These are phyloP conservation scores for Eucalyptus brandiana DNA, from an alignment of 345 rosid species.

Conservation along the genomic window DNA sequence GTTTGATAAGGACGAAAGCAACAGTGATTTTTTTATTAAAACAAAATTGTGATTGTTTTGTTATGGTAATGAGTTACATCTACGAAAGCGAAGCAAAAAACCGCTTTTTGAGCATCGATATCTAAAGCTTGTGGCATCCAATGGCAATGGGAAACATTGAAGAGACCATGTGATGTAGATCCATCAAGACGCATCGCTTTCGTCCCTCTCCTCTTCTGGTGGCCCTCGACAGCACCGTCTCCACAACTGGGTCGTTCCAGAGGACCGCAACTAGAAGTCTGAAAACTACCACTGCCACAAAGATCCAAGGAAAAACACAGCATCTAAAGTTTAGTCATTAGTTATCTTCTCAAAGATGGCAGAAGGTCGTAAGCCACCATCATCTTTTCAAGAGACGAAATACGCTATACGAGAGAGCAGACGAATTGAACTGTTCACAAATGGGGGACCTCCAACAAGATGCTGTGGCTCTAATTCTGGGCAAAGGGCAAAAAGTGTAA, in stretches of 20 bases:
- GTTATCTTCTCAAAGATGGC: background rate
- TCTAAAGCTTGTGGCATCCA: background rate
- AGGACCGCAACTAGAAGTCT: background rate
- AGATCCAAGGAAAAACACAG: background rate
- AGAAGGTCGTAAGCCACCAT: background rate
- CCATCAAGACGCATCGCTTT: background rate
- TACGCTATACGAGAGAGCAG: background rate
- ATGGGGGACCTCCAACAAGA: constrained; percentile 5
- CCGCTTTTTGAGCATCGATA: background rate
- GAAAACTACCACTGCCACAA: background rate
- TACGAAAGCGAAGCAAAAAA: background rate
- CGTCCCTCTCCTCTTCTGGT: background rate
- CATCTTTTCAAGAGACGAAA: background rate
- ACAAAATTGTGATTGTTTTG: background rate
- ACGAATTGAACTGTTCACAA: background rate
- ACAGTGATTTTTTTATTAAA: background rate
- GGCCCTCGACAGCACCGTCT: constrained; percentile 2
- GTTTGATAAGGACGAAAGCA: background rate
- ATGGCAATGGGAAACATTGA: background rate
- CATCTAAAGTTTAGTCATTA: background rate
- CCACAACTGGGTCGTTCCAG: background rate
- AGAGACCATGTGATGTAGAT: background rate
- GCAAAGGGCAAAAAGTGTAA: background rate
- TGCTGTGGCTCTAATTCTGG: background rate
- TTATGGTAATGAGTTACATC: background rate